Percentiles rank a stretch among this genome's conserved stretches.
These are phyloP conservation scores for Exophiala spinifera DNA, from an alignment of 2,329 filamentous ascomycete species.

Conservation along the genomic window DNA sequence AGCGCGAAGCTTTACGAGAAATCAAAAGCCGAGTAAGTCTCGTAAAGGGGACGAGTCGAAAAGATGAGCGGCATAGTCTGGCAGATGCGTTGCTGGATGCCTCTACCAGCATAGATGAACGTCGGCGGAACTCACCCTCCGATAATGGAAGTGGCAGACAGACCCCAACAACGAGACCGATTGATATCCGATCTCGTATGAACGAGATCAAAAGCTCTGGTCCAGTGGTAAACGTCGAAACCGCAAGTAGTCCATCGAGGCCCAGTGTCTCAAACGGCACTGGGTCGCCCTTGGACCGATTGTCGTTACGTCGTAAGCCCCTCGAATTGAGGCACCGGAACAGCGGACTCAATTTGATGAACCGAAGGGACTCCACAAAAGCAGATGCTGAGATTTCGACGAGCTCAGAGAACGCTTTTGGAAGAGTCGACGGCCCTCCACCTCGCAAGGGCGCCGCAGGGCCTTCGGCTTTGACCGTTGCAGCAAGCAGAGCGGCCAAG, in stretches of 20 bases:
- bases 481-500: conserved; percentile 33
- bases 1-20: conserved; percentile 43
- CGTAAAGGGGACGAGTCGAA: conserved; percentile 30
- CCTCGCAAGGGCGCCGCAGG: conserved; percentile 37
- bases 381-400: conserved; percentile 63
- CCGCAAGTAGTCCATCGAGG: conserved; percentile 14
- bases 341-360: conserved; percentile 60
- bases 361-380: conserved; percentile 57
- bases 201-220: background rate
- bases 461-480: conserved; percentile 38
- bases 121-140: conserved; percentile 10
- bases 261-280: conserved; percentile 12
- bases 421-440: conserved; percentile 57
- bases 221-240: conserved; percentile 18
- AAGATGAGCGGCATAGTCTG: conserved; percentile 67
- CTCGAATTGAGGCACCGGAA: conserved; percentile 44
- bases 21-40: conserved; percentile 31
- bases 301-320: conserved; percentile 24
- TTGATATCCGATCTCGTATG: conserved; percentile 18
- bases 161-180: conserved; percentile 16
- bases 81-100: conserved; percentile 88
- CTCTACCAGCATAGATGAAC: conserved; percentile 77
- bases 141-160: conserved; percentile 14
- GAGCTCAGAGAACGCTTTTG: conserved; percentile 62
- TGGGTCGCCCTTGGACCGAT: conserved; percentile 13